phyloP scores from a whole-genome alignment of 192 early-diverging fungal species.

The Chytriomyces confervae region DNA sequence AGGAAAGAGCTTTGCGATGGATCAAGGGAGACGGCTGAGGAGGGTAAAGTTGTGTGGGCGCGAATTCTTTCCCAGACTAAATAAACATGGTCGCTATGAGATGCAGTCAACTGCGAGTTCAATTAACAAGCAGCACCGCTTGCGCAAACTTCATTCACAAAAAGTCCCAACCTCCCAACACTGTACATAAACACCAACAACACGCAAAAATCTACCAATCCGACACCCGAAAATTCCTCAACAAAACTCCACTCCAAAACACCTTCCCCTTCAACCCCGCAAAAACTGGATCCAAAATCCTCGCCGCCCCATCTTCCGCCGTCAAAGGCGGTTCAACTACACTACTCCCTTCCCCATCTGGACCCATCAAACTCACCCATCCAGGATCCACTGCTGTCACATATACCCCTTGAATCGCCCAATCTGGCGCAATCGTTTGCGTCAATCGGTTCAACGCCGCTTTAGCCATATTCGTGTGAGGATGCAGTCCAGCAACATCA shows the following conservation, averaged over 20 bases:
- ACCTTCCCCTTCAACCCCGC: slow-evolving; percentile 12
- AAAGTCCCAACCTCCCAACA: no score
- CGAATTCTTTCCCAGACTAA: no score
- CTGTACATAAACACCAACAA: no score
- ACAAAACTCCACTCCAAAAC: slow-evolving; percentile 28
- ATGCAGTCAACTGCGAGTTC: no score
- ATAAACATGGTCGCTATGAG: no score
- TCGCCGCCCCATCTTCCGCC: slow-evolving; percentile 33
- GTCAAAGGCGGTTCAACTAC: slow-evolving; percentile 22
- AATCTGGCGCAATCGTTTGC: slow-evolving; percentile 26
- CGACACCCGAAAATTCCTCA: slow-evolving; percentile 15
- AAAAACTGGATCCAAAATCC: slow-evolving; percentile 32
- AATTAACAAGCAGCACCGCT: no score
- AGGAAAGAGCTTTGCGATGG: no score
- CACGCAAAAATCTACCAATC: slow-evolving; percentile 13
- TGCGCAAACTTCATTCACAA: no score
- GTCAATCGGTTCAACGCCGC: slow-evolving; percentile 34
- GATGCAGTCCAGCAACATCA: slow-evolving; percentile 26
- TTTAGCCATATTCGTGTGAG: slow-evolving; percentile 38
- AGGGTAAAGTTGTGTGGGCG: no score
- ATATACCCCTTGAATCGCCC: slow-evolving; percentile 25
- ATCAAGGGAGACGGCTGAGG: no score
- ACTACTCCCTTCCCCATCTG: background rate
- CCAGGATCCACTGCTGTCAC: slow-evolving; percentile 36
- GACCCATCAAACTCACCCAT: slow-evolving; percentile 30